Evolutionary conservation across 495 filamentous ascomycete species (phyloP), one percentile per base, ranked within the genome.

Genomic region (Hypoxylon subgilvum): DNA sequence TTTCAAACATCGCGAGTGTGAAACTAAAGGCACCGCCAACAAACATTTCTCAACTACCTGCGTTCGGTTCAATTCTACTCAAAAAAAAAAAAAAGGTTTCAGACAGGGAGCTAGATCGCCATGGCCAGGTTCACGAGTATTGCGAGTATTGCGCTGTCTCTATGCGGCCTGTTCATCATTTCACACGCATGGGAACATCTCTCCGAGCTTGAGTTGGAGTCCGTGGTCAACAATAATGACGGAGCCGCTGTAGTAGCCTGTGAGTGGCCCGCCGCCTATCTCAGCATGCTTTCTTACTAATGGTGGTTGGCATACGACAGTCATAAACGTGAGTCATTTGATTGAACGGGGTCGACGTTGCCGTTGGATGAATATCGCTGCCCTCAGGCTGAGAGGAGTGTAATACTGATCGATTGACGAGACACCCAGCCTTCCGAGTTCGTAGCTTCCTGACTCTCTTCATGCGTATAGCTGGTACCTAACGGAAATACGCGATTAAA

Each of bases 151-250:
- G 17, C 23, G 23, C 3, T 43, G 2, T 34, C 16, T 12, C 9
- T 61, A 2, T 35, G 17, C 17, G 12, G 17, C 1, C 18, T 52
- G 28, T 35, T 48, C 9, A 4, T 27, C 5, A 18, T 35, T 9
- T 19, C 43, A 12, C 6, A 54, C n/a, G 34, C 57, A 6, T 61
- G 57, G 57, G 16, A 48, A 10, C 49, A 61, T 49, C 8, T 48
- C 19, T 27, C 57, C 16, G 41, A 38, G 19, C 13, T 49, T 17
- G 34, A 53, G 12, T 34, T 61, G n/a, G 7, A 36, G 28, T 25
- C 57, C 7, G 18, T n/a, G 16, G 7, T 59, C 13, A 14, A 25
- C 2, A 46, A 54, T 10, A 30, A 48, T 9, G 21, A 43, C 5
- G 17, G n/a, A 14, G 21, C 28, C 10, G 28, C 53, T 13, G 47